Conservation (phyloP, 306 rosid species). For the Trifolium dubium region DNA sequence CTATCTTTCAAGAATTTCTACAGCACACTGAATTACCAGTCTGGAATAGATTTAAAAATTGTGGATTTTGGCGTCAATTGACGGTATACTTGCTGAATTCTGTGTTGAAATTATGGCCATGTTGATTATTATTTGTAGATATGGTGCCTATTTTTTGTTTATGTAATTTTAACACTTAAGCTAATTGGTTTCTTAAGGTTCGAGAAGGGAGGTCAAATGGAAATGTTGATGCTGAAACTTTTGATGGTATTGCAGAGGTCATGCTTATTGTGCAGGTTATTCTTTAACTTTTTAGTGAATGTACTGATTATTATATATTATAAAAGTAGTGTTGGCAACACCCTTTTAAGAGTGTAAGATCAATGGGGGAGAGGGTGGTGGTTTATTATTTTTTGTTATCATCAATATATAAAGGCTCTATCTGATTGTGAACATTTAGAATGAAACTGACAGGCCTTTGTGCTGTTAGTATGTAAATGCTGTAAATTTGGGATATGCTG, state of each 20-base stretch:
- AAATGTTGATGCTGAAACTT: slow-evolving; percentile 56
- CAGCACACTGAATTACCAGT: slow-evolving; percentile 74
- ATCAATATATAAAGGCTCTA: slow-evolving; percentile 3
- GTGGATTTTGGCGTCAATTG: slow-evolving; percentile 96
- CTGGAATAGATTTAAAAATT: slow-evolving; percentile 93
- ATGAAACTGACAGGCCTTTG: slow-evolving; percentile 19
- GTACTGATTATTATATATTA: slow-evolving; percentile 56
- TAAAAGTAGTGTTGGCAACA: slow-evolving; percentile 5
- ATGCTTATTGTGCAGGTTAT: slow-evolving; percentile 93
- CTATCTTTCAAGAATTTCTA: slow-evolving; percentile 86
- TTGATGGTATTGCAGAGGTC: slow-evolving; percentile 72
- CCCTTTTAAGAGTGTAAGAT: not conserved
- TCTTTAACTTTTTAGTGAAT: slow-evolving; percentile 17
- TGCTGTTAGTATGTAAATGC: slow-evolving; percentile 7
- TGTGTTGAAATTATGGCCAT: slow-evolving; percentile 10
- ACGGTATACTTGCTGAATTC: slow-evolving; percentile 59
- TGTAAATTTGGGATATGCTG: no score
- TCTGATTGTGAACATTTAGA: not conserved
- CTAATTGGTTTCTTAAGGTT: slow-evolving; percentile 56
- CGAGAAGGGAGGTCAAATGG: slow-evolving; percentile 88
- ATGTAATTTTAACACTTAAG: slow-evolving; percentile 20
- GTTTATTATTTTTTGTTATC: not conserved
- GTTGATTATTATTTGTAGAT: slow-evolving; percentile 16
- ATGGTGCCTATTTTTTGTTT: not conserved
- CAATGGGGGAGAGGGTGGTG: not conserved